These are phyloP conservation scores for Colletotrichum navitas DNA, from an alignment of 2,329 filamentous ascomycete genomes.

Conservation along the genomic window DNA sequence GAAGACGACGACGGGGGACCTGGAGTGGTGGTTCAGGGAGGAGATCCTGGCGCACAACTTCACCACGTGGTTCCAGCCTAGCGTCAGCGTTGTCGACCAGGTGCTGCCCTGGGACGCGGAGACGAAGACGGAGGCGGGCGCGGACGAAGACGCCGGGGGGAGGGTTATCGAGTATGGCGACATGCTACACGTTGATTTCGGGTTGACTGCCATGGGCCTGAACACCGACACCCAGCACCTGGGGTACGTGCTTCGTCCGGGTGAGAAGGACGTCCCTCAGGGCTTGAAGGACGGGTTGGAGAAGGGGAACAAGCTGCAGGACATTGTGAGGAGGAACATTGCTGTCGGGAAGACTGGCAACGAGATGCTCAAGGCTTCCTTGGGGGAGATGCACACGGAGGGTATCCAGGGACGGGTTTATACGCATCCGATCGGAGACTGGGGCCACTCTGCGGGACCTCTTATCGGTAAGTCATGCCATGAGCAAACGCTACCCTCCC, in stretches of 20 bases:
- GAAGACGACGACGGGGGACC: constrained; percentile 58
- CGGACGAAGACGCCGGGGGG: constrained; percentile 42
- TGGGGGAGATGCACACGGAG: constrained; percentile 57
- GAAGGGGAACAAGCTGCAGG: constrained; percentile 62
- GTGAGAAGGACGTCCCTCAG: constrained; percentile 55
- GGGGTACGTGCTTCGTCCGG: constrained; percentile 61
- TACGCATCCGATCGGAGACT: constrained; percentile 64
- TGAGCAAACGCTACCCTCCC: not conserved
- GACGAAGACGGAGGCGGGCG: not conserved
- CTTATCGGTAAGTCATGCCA: constrained; percentile 55
- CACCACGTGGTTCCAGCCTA: constrained; percentile 65
- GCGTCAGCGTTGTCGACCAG: constrained; percentile 57
- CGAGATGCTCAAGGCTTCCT: constrained; percentile 55
- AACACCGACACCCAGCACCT: constrained; percentile 66
- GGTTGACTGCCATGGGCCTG: constrained; percentile 59
- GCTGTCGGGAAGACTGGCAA: constrained; percentile 59
- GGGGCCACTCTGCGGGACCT: constrained; percentile 63
- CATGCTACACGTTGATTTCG: constrained; percentile 63
- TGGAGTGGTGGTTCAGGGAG: constrained; percentile 66
- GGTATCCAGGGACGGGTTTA: constrained; percentile 62
- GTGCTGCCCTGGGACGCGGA: constrained; percentile 17
- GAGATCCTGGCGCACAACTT: constrained; percentile 62
- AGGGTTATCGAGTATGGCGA: constrained; percentile 58
- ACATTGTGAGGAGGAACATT: constrained; percentile 61
- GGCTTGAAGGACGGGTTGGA: constrained; percentile 57